Conservation (phyloP, 1,284 basidiomycete genomes). For the Ustilago lituana region DNA sequence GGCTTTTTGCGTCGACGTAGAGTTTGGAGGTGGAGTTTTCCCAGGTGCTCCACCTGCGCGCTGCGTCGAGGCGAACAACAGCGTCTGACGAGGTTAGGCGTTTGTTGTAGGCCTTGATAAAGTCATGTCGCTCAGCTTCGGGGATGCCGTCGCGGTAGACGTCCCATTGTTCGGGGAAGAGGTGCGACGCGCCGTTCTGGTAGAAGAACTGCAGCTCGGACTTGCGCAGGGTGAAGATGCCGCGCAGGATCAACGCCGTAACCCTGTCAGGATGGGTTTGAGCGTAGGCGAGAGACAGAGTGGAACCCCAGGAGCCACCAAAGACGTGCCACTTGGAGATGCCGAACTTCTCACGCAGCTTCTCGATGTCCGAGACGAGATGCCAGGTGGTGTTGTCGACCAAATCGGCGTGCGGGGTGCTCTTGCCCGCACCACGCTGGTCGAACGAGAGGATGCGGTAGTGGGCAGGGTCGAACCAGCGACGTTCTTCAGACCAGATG, state of each 20-base stretch:
- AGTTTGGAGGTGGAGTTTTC: slow-evolving; percentile 63
- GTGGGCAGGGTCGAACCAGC: slow-evolving; percentile 63
- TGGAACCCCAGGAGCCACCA: slow-evolving; percentile 77
- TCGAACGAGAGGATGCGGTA: slow-evolving; percentile 70
- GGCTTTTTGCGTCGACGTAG: slow-evolving; percentile 53
- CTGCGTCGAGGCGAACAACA: slow-evolving; percentile 76
- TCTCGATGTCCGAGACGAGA: slow-evolving; percentile 88
- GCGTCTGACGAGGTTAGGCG: slow-evolving; percentile 82
- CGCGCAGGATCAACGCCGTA: slow-evolving; percentile 82
- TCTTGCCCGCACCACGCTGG: slow-evolving; percentile 78
- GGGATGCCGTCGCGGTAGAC: slow-evolving; percentile 82
- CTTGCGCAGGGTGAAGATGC: slow-evolving; percentile 86
- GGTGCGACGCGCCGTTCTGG: slow-evolving; percentile 74
- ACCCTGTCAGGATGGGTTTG: slow-evolving; percentile 85
- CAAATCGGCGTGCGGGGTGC: slow-evolving; percentile 79
- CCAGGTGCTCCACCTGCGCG: slow-evolving; percentile 77
- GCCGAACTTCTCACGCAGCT: slow-evolving; percentile 76
- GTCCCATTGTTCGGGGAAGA: slow-evolving; percentile 64
- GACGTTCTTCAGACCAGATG: slow-evolving; percentile 47
- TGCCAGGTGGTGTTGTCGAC: slow-evolving; percentile 95
- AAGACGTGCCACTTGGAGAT: slow-evolving; percentile 63
- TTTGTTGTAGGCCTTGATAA: slow-evolving; percentile 82
- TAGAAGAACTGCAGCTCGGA: slow-evolving; percentile 91
- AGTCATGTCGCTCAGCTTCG: slow-evolving; percentile 78
- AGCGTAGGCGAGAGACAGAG: slow-evolving; percentile 83